Evolutionary conservation across 805 yeast genomes (phyloP), one percentile per base, ranked within the genome.

Genomic region (Blastobotrys peoriensis): DNA sequence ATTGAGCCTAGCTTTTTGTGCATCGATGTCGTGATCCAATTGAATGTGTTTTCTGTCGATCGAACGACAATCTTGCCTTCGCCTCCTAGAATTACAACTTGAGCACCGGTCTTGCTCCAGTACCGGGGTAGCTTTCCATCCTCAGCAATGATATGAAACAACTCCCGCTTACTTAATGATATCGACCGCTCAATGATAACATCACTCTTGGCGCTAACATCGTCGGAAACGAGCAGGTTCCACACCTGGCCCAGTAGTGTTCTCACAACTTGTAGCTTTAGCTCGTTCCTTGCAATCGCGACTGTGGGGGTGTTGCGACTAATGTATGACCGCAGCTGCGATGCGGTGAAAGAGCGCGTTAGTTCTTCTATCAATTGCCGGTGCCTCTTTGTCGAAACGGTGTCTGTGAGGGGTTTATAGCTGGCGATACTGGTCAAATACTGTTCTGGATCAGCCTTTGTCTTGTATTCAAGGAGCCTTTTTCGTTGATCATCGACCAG

Each of bases 1-100:
- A 64, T 52, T 1, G 57, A 51, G 13, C 59, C 62, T 38, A 72
- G 52, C 22, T 62, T 57, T 2, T 60, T 53, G 33, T 57, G 57
- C 38, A 73, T 54, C n/a, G 66, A 62, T 25, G 75, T 67, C 44
- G 64, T 61, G 17, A 76, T 74, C 62, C 71, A 74, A 20, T 64
- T 61, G 30, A 68, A 61, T 30, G 74, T 75, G 17, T 57, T 50
- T 4, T 58, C 62, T 0, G 75, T 67, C 5, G 76, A 73, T n/a
- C 59, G 48, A 13, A 75, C 60, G 6, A 61, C 49, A 16, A 75
- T 60, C 27, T 59, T 62, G 22, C 49, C 52, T 15, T 56, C 58
- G 4, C 56, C 58, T 1, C 68, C 55, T 33, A 62, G 63, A 30
- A 73, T 63, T 3, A 60, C 50, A 28, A 74, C 59, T 38, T 60